Conservation (phyloP, 768 basidiomycete species). For the Tylopilus sp. region DNA sequence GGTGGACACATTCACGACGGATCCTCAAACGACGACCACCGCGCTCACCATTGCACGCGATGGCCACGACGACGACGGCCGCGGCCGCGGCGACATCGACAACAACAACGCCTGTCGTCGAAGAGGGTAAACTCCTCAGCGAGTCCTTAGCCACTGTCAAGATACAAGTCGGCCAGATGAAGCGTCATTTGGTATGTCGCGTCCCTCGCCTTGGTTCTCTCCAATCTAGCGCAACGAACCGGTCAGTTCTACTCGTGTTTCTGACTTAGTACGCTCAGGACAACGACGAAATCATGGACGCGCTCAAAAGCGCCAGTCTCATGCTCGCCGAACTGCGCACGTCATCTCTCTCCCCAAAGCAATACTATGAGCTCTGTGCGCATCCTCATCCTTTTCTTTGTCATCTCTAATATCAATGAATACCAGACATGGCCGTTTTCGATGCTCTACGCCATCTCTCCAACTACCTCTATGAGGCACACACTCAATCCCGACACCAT, state of each 20-base stretch:
- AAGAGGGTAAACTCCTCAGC: constrained; percentile 82
- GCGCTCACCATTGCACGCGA: constrained; percentile 12
- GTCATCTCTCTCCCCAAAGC: constrained; percentile 89
- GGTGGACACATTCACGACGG: not conserved
- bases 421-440: constrained; percentile 94
- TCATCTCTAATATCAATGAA: not conserved
- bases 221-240: not conserved
- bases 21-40: not conserved
- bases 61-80: constrained; percentile 21
- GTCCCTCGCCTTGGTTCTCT: not conserved
- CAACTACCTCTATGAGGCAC: constrained; percentile 95
- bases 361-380: constrained; percentile 97
- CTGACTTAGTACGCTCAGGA: constrained; percentile 49
- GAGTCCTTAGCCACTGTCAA: constrained; percentile 85
- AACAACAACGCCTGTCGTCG: constrained; percentile 41
- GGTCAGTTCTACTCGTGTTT: not conserved
- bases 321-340: constrained; percentile 97
- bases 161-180: constrained; percentile 93
- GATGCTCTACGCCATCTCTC: constrained; percentile 93
- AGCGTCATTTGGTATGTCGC: constrained; percentile 76
- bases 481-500: constrained; percentile 87
- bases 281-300: constrained; percentile 97
- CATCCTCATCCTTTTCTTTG: not conserved
- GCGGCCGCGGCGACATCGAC: constrained; percentile 13
- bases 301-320: constrained; percentile 91